Evolutionary conservation across 306 rosid species (phyloP).

Genomic region (Cicer pinnatifidum): DNA sequence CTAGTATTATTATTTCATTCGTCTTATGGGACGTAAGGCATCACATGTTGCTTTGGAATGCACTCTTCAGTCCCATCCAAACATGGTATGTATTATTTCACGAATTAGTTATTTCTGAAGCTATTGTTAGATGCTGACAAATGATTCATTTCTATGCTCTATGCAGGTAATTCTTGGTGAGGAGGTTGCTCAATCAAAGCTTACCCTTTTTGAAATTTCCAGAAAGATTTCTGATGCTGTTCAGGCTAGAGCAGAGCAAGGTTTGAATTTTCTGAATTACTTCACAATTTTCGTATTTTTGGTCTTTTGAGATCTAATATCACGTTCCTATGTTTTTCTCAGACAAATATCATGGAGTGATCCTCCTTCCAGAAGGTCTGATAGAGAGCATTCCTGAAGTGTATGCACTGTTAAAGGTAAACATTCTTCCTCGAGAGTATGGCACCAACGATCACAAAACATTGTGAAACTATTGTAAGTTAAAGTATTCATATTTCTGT

Average conservation of each 20-base stretch:
- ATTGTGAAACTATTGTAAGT: not conserved
- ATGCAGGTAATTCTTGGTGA: slow-evolving; percentile 94
- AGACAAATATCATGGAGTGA: slow-evolving; percentile 96
- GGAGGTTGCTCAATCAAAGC: slow-evolving; percentile 96
- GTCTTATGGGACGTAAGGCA: slow-evolving; percentile 98
- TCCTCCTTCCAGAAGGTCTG: slow-evolving; percentile 93
- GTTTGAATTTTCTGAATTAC: slow-evolving; percentile 51
- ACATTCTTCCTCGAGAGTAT: not conserved
- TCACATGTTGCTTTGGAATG: slow-evolving; percentile 98
- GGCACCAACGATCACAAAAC: not conserved
- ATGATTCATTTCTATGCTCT: slow-evolving; percentile 23
- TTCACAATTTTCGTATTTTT: not conserved
- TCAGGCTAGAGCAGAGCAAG: slow-evolving; percentile 91
- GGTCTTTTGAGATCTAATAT: slow-evolving; percentile 27
- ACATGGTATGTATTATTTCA: slow-evolving; percentile 65
- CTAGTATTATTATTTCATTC: slow-evolving; percentile 92
- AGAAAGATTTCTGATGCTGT: slow-evolving; percentile 88
- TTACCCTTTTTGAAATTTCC: slow-evolving; percentile 84
- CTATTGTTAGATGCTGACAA: slow-evolving; percentile 26
- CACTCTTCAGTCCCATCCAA: slow-evolving; percentile 98
- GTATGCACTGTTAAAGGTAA: slow-evolving; percentile 92
- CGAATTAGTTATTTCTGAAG: slow-evolving; percentile 10
- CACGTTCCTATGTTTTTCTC: slow-evolving; percentile 42
- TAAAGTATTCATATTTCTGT: not conserved
- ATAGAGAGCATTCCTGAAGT: slow-evolving; percentile 99